Percentiles rank a stretch among this genome's conserved stretches.
Evolutionary conservation across 495 filamentous ascomycete genomes (phyloP).

Genomic region (Pseudevernia furfuracea): DNA sequence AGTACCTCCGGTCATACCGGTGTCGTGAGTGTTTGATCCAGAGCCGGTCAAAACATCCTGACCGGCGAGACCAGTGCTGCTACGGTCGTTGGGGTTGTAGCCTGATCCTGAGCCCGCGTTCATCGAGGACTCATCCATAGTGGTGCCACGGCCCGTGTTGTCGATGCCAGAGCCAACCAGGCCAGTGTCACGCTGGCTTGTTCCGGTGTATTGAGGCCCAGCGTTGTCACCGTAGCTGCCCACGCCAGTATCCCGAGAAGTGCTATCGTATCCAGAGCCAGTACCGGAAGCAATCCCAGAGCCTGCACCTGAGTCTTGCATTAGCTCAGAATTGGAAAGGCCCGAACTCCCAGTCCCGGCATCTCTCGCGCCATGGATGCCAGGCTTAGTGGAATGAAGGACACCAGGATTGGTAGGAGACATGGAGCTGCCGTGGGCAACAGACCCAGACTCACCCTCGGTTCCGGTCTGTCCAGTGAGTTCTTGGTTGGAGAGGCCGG

Average conservation of each 20-base stretch:
- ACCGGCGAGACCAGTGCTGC: neutral
- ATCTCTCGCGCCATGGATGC: conserved; percentile 31
- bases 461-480: conserved; percentile 23
- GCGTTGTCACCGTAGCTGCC: conserved; percentile 35
- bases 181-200: conserved; percentile 48
- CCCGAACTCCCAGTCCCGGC: conserved; percentile 26
- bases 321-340: conserved; percentile 11
- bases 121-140: conserved; percentile 1
- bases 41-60: neutral
- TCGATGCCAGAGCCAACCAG: conserved; percentile 37
- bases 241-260: conserved; percentile 18
- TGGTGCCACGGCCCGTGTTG: conserved; percentile 5
- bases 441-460: conserved; percentile 18
- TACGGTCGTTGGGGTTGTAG: conserved; percentile 10
- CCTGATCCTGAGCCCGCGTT: conserved; percentile 21
- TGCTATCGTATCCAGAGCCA: conserved; percentile 14
- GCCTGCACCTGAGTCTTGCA: conserved; percentile 6
- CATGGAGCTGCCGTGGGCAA: conserved; percentile 19
- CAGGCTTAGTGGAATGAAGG: conserved; percentile 20
- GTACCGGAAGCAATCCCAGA: conserved; percentile 11
- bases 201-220: conserved; percentile 47
- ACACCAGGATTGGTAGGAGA: conserved; percentile 17
- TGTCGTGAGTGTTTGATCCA: neutral
- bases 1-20: conserved; percentile 8
- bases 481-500: conserved; percentile 16